Base-by-base conservation (phyloP, 108 stramenopile species). In the Discostella pseudostelligera region DNA sequence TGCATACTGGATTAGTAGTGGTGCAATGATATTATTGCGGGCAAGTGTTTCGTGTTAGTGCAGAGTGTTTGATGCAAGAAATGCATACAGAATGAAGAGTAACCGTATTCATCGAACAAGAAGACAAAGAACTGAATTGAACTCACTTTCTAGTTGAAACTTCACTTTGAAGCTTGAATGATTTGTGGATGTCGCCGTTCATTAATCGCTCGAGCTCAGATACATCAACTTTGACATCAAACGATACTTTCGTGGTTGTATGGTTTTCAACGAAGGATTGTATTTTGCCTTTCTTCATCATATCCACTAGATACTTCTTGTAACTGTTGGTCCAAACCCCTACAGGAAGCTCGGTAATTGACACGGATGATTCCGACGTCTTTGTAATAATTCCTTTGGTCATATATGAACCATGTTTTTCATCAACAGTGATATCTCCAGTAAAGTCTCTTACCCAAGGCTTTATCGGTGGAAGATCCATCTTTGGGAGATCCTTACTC, bases 271-370 rank as follows among this genome's bases (percentile, higher is more conserved):
- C 40, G 49, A 96, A 90, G 35, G 65, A 70, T 24, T 73, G 47
- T 19, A 97, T 82, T 22, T 71, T 57, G 29, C 87, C 82, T 56
- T 81, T 60, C 26, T 66, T 60, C 50, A 81, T 62, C 87, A 97
- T 83, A 16, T 67, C 77, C 17, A 86, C 20, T 25, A 97, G 80
- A 32, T 54, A 50, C 0, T 59, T 56, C 64, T 95, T 96, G 80
- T 95, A 97, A 21, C 80, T 84, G 39, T 82, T 81, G 0, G 97
- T 96, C 95, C 95, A 96, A 11, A 67, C 64, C 28, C 90, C 87
- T 13, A 96, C 45, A 8, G 97, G 97, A 37, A 97, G 89, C 70
- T 97, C 97, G 24, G 81, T 79, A 26, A 97, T 90, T 16, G 53
- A 43, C 11, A 94, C 73, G 2, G 81, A 72, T 35, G 74, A 77